phyloP scores from a whole-genome alignment of 768 basidiomycete genomes.

The Rhodotorula paludigena region DNA sequence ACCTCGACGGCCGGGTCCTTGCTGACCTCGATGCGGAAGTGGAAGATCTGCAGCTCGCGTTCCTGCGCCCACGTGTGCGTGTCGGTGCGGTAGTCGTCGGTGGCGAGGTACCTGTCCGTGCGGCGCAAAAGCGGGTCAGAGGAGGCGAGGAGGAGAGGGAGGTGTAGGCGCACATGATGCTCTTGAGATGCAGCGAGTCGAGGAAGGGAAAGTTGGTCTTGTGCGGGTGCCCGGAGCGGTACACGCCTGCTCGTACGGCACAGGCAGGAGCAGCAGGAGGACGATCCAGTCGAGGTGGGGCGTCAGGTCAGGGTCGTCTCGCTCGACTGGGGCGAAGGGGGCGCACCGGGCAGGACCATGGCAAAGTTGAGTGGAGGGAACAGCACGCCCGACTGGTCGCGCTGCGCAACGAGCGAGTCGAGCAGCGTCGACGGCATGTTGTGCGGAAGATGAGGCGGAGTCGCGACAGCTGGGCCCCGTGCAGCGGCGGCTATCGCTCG shows the following conservation, averaged over 20 bases:
- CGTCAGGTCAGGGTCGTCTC: neutral
- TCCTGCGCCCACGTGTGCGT: constrained; percentile 28
- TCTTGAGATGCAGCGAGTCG: constrained; percentile 41
- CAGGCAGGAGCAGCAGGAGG: constrained; percentile 16
- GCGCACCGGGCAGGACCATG: neutral
- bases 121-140: neutral
- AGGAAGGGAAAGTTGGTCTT: constrained; percentile 45
- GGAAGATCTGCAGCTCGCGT: constrained; percentile 22
- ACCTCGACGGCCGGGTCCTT: constrained; percentile 35
- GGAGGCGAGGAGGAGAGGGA: neutral
- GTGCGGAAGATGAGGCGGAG: neutral
- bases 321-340: too few relatives aligned
- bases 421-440: neutral
- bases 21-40: constrained; percentile 24
- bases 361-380: constrained; percentile 5
- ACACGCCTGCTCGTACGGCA: constrained; percentile 38
- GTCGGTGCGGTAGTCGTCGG: constrained; percentile 33
- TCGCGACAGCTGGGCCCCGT: neutral
- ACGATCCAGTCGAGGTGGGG: neutral
- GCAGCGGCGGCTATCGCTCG: too few relatives aligned
- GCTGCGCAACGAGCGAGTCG: neutral
- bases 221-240: constrained; percentile 47
- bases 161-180: constrained; percentile 42
- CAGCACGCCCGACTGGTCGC: neutral
- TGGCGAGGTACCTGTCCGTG: constrained; percentile 24